Evolutionary conservation across 495 filamentous ascomycete genomes (phyloP).

Genomic region (Aspergillus affinis): DNA sequence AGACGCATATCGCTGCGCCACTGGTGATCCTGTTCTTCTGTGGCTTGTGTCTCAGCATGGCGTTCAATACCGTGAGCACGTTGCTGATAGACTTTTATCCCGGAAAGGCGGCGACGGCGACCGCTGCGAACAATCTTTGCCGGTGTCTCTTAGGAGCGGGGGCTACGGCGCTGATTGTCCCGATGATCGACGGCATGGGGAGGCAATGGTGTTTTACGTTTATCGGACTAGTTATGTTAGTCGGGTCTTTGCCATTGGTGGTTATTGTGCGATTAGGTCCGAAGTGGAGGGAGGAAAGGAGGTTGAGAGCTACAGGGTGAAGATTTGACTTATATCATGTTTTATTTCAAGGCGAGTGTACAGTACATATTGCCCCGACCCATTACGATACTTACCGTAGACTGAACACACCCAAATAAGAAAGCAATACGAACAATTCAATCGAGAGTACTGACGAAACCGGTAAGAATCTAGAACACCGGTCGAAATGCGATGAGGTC

Average conservation of each 20-base stretch:
- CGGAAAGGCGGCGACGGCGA: constrained; percentile 58
- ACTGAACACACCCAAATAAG: too few species aligned
- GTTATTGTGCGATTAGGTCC: constrained; percentile 45
- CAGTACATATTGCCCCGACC: too few species aligned
- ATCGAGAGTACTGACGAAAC: too few species aligned
- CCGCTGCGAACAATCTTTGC: constrained; percentile 69
- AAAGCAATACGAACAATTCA: too few species aligned
- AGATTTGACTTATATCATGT: too few species aligned
- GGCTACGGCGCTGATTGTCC: constrained; percentile 61
- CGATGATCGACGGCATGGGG: constrained; percentile 65
- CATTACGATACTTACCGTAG: too few species aligned
- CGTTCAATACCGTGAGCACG: constrained; percentile 57
- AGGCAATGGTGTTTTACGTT: constrained; percentile 71
- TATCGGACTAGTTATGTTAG: constrained; percentile 53
- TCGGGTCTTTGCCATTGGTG: constrained; percentile 53
- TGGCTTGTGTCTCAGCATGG: constrained; percentile 54
- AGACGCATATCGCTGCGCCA: constrained; percentile 41
- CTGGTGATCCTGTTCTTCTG: constrained; percentile 60
- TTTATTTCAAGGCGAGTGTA: too few species aligned
- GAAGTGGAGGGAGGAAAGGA: constrained; percentile 42
- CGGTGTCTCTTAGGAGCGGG: constrained; percentile 68
- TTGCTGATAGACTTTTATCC: constrained; percentile 69
- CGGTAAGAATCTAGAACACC: too few species aligned
- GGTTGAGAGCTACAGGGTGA: background rate
- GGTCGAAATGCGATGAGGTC: too few species aligned